These are phyloP conservation scores for Aphanomyces invadans DNA, from an alignment of 352 stramenopile genomes.

Conservation along the genomic window DNA sequence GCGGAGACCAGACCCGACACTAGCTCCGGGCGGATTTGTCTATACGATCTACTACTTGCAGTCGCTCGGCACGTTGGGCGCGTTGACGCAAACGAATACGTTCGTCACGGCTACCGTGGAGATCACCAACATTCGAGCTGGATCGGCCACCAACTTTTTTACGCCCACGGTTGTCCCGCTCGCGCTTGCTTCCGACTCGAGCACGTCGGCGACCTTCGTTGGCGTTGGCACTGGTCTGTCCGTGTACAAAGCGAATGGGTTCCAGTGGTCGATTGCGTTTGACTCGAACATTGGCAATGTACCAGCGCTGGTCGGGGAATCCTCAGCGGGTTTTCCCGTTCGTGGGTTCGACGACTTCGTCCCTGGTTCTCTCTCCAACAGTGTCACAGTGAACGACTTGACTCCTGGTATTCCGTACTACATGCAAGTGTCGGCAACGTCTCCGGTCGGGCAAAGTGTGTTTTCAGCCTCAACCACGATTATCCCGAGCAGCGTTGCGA, in stretches of 20 bases:
- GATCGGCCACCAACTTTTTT: slow-evolving; percentile 31
- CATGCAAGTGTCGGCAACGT: slow-evolving; percentile 48
- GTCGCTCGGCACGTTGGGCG: slow-evolving; percentile 34
- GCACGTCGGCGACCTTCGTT: slow-evolving; percentile 33
- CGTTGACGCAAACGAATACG: slow-evolving; percentile 25
- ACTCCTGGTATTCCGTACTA: slow-evolving; percentile 62
- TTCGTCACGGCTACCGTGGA: slow-evolving; percentile 35
- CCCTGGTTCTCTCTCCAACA: slow-evolving; percentile 38
- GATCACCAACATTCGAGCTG: slow-evolving; percentile 33
- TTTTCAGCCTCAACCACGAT: slow-evolving; percentile 36
- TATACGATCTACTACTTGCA: slow-evolving; percentile 72
- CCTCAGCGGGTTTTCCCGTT: slow-evolving; percentile 26
- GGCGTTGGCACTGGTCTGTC: slow-evolving; percentile 31
- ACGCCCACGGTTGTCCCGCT: slow-evolving; percentile 44
- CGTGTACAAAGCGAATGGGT: slow-evolving; percentile 72
- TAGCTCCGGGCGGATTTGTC: slow-evolving; percentile 49
- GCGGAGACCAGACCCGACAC: slow-evolving; percentile 32
- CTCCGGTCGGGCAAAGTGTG: slow-evolving; percentile 42
- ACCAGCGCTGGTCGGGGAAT: slow-evolving; percentile 28
- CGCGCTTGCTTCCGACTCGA: slow-evolving; percentile 29
- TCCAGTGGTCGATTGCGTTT: slow-evolving; percentile 76
- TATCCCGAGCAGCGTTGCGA: slow-evolving; percentile 43
- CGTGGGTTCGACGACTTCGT: slow-evolving; percentile 34
- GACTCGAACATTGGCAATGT: slow-evolving; percentile 69
- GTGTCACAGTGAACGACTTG: slow-evolving; percentile 43